Evolutionary conservation across 768 basidiomycete species (phyloP).

Genomic region (Scleroderma bovista): DNA sequence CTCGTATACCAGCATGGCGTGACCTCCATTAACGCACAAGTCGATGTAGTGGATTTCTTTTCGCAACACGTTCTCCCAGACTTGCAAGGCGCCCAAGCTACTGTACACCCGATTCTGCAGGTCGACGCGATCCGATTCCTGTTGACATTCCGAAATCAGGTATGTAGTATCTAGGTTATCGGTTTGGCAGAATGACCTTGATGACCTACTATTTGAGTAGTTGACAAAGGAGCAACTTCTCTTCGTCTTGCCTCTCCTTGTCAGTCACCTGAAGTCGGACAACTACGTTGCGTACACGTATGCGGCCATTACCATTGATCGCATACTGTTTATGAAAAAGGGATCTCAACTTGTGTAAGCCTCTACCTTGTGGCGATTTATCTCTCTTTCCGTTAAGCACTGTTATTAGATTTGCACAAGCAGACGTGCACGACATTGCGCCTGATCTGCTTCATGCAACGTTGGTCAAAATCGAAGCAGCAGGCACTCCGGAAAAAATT

Average conservation of each 20-base stretch:
- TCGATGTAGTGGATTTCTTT: conserved; percentile 95
- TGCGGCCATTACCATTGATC: conserved; percentile 96
- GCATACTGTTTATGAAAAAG: conserved; percentile 87
- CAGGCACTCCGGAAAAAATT: conserved; percentile 81
- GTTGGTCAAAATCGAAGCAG: conserved; percentile 73
- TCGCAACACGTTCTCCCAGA: conserved; percentile 87
- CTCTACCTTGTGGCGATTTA: background rate
- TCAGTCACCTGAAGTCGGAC: conserved; percentile 71
- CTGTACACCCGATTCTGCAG: conserved; percentile 84
- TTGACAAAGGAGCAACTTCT: conserved; percentile 91
- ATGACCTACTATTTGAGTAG: conserved; percentile 32
- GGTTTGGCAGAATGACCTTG: background rate
- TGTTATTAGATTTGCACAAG: conserved; percentile 70
- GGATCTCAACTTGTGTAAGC: conserved; percentile 68
- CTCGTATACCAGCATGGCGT: conserved; percentile 66
- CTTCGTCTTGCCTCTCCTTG: conserved; percentile 82
- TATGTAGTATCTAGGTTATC: conserved; percentile 24
- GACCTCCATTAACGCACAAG: conserved; percentile 85
- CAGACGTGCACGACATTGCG: conserved; percentile 84
- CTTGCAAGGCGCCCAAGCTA: conserved; percentile 60
- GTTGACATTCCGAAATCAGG: conserved; percentile 94
- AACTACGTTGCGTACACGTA: conserved; percentile 96
- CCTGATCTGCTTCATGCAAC: conserved; percentile 64
- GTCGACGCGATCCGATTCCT: conserved; percentile 96
- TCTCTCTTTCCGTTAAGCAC: background rate